These are phyloP conservation scores for Candida verbasci DNA, from an alignment of 805 yeast species.

Conservation along the genomic window DNA sequence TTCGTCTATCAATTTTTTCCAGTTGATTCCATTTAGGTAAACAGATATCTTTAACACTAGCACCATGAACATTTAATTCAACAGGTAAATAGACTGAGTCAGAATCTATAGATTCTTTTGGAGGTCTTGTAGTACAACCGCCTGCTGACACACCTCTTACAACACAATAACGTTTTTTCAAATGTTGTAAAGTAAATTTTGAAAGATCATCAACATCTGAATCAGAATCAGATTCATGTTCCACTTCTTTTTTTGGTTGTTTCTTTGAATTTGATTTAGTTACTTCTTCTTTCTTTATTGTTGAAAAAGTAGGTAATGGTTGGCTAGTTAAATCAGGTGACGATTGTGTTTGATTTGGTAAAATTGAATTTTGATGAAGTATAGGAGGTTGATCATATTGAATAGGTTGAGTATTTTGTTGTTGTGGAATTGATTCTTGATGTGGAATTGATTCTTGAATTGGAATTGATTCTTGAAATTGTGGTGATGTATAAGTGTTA, in stretches of 20 bases:
- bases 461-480: background rate
- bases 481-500: background rate
- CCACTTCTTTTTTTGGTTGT: background rate
- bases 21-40: conserved; percentile 44
- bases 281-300: conserved; percentile 1
- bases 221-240: too few relatives aligned
- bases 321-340: background rate
- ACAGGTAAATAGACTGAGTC: conserved; percentile 41
- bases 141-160: conserved; percentile 58
- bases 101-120: conserved; percentile 32
- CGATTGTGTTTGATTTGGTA: conserved; percentile 3
- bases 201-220: too few relatives aligned
- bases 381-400: background rate
- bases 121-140: conserved; percentile 53
- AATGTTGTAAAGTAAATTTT: too few relatives aligned
- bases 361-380: background rate
- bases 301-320: background rate
- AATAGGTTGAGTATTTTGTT: background rate
- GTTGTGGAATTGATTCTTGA: too few relatives aligned
- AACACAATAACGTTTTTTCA: conserved; percentile 38
- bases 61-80: conserved; percentile 41
- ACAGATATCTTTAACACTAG: conserved; percentile 46
- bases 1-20: conserved; percentile 48
- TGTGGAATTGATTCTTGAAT: too few relatives aligned
- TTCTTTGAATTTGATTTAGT: background rate